A percentile compares a stretch with the other conserved stretches of the same genome.
These are phyloP conservation scores for Pleurotus citrinopileatus DNA, from an alignment of 768 basidiomycete species.

Conservation along the genomic window DNA sequence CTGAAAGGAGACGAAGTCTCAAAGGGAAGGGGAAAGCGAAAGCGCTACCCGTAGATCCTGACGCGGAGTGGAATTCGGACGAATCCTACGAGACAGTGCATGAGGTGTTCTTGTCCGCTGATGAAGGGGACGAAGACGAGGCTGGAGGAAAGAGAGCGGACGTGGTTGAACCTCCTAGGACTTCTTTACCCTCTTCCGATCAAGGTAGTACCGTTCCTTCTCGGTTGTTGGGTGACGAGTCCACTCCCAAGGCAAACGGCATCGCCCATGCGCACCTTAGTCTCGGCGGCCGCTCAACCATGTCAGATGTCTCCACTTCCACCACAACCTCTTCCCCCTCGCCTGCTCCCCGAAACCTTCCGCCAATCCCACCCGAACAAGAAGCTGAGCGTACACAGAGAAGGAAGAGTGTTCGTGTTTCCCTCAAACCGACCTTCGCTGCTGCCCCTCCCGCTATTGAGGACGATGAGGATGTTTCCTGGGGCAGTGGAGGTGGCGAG, in stretches of 20 bases:
- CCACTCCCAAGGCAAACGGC: no score
- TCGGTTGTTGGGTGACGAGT: no score
- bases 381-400: slow-evolving; percentile 22
- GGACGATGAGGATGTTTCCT: slow-evolving; percentile 23
- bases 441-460: slow-evolving; percentile 54
- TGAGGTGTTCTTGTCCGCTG: slow-evolving; percentile 45
- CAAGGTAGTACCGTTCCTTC: no score
- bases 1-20: not conserved
- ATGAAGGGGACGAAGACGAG: slow-evolving; percentile 19
- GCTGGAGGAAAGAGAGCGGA: slow-evolving; percentile 2
- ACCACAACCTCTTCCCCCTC: slow-evolving; percentile 1
- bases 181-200: slow-evolving; percentile 4
- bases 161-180: slow-evolving; percentile 4
- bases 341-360: slow-evolving; percentile 3
- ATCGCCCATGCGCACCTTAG: no score
- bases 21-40: slow-evolving; percentile 19
- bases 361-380: slow-evolving; percentile 17
- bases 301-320: not conserved
- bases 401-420: slow-evolving; percentile 77
- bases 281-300: not conserved
- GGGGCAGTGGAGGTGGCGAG: slow-evolving; percentile 17
- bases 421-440: slow-evolving; percentile 73
- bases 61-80: slow-evolving; percentile 14
- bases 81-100: slow-evolving; percentile 64
- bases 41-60: slow-evolving; percentile 9